phyloP scores from a whole-genome alignment of 2,329 filamentous ascomycete genomes.

The Chrysosporium keratinophilum region DNA sequence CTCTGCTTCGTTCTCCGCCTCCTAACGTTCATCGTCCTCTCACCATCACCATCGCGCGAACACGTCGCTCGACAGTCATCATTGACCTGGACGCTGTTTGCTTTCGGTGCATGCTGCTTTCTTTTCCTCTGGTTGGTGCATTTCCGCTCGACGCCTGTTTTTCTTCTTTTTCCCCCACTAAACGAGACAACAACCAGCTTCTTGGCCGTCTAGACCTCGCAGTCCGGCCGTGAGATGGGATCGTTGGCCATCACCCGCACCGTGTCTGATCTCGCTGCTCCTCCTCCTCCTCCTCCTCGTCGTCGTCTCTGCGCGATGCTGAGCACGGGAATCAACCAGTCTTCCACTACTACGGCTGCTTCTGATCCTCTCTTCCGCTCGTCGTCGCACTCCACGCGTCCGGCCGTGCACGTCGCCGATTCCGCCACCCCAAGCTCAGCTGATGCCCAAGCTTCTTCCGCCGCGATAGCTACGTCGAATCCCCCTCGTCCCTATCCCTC shows the following conservation, averaged over 20 bases:
- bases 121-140: background rate
- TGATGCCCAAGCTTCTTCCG: constrained; percentile 22
- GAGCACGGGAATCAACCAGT: constrained; percentile 9
- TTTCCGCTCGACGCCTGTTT: background rate
- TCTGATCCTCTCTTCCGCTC: constrained; percentile 6
- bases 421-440: constrained; percentile 15
- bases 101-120: background rate
- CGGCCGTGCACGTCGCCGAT: constrained; percentile 3
- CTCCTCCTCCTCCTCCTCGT: background rate
- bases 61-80: no score
- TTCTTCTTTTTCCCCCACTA: background rate
- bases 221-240: constrained; percentile 43
- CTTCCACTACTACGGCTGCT: background rate
- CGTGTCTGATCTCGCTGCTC: constrained; percentile 56
- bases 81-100: no score
- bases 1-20: no score
- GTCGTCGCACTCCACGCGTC: background rate
- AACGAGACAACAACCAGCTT: background rate
- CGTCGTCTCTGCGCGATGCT: constrained; percentile 47
- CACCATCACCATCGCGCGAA: background rate
- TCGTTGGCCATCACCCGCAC: constrained; percentile 56
- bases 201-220: background rate
- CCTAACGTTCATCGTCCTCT: background rate
- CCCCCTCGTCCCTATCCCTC: background rate
- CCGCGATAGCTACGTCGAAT: constrained; percentile 6